Percentiles rank a stretch among this genome's conserved stretches.
phyloP scores from a whole-genome alignment of 2,329 filamentous ascomycete genomes.

The Neopestalotiopsis rosae region DNA sequence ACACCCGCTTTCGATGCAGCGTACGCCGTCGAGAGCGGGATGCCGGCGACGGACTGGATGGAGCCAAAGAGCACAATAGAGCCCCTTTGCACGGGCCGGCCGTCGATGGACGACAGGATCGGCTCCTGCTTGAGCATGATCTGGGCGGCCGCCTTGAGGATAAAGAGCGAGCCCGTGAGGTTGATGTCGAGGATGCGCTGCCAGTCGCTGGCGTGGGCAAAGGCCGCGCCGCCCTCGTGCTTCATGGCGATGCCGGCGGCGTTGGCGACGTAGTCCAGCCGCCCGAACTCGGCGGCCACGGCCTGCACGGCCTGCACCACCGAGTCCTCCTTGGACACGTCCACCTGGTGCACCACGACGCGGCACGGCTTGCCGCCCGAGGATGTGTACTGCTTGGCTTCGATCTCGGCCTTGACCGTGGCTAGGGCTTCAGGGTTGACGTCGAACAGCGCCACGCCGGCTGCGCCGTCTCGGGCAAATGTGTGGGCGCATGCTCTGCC shows the following conservation, averaged over 20 bases:
- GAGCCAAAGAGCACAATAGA: conserved; percentile 44
- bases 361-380: conserved; percentile 15
- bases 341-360: conserved; percentile 19
- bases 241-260: conserved; percentile 45
- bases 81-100: conserved; percentile 32
- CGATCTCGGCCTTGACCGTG: conserved; percentile 27
- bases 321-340: conserved; percentile 38
- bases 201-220: conserved; percentile 43
- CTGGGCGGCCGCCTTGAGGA: conserved; percentile 43
- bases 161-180: conserved; percentile 47
- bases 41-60: conserved; percentile 41
- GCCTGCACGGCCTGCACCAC: conserved; percentile 33
- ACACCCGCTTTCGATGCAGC: conserved; percentile 42
- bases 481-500: conserved; percentile 35
- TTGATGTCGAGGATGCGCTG: conserved; percentile 47
- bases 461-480: conserved; percentile 33
- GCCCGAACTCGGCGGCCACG: conserved; percentile 36
- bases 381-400: conserved; percentile 19
- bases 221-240: conserved; percentile 42
- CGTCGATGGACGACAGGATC: conserved; percentile 42
- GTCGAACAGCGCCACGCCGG: conserved; percentile 35
- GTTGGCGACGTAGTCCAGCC: conserved; percentile 48
- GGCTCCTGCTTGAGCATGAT: conserved; percentile 51
- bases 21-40: conserved; percentile 36
- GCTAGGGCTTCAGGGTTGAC: conserved; percentile 27